phyloP scores from a whole-genome alignment of 371 early-diverging fungal species.

The Apophysomyces elegans region DNA sequence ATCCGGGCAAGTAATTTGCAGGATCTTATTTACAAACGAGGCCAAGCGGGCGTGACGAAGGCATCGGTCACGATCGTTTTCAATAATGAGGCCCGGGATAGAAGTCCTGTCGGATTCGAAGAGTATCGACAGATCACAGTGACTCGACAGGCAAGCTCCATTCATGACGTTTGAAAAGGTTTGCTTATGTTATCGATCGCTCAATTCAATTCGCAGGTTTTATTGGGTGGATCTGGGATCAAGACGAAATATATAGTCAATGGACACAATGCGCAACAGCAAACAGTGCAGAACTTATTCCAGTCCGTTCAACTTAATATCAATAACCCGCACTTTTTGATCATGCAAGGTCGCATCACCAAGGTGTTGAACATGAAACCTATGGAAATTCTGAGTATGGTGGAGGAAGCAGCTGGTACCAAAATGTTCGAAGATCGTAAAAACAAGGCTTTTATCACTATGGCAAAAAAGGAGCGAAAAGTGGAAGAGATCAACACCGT shows the following conservation, averaged over 20 bases:
- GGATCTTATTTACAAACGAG: constrained; percentile 97
- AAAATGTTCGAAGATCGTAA: constrained; percentile 98
- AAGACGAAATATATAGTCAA: constrained; percentile 97
- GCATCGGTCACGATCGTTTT: constrained; percentile 98
- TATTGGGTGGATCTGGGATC: constrained; percentile 73
- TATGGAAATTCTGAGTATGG: constrained; percentile 93
- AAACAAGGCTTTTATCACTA: constrained; percentile 91
- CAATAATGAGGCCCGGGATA: constrained; percentile 86
- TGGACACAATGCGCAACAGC: constrained; percentile 90
- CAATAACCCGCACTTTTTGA: constrained; percentile 98
- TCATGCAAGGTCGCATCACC: constrained; percentile 99
- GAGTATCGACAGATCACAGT: constrained; percentile 87
- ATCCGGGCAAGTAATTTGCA: constrained; percentile 93
- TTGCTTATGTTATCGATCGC: not conserved
- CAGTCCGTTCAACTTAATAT: constrained; percentile 98
- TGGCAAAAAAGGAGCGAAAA: constrained; percentile 96
- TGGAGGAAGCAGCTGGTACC: constrained; percentile 99
- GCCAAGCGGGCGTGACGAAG: constrained; percentile 96
- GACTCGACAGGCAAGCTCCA: constrained; percentile 86
- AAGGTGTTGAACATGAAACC: constrained; percentile 99
- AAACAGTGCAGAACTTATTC: constrained; percentile 89
- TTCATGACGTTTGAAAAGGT: not conserved
- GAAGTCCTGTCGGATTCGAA: constrained; percentile 93
- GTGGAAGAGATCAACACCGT: constrained; percentile 88
- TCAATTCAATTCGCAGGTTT: constrained; percentile 54